A percentile compares a stretch with the other conserved stretches of the same genome.
These are phyloP conservation scores for Populus trichocarpa DNA, from an alignment of 441 rosid genomes.

Conservation along the genomic window DNA sequence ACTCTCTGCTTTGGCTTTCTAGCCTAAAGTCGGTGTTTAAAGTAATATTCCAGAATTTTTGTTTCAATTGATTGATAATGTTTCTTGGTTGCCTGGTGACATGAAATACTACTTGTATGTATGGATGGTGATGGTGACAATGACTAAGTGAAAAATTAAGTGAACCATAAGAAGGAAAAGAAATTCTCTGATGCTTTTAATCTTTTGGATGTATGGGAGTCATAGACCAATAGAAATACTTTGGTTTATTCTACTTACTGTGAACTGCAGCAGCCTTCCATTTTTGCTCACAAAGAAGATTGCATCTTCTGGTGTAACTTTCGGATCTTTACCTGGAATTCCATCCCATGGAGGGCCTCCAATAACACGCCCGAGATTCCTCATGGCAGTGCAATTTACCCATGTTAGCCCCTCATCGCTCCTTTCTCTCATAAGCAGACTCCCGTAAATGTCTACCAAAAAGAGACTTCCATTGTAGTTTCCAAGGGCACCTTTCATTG, in stretches of 20 bases:
- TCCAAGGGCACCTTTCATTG: conserved; percentile 53
- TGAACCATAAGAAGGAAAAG: background rate
- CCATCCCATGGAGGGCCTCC: conserved; percentile 73
- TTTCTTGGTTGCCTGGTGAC: too few relatives aligned
- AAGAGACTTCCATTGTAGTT: conserved; percentile 65
- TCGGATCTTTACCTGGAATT: conserved; percentile 43
- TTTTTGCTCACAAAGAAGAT: conserved; percentile 60
- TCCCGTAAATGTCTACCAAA: conserved; percentile 50
- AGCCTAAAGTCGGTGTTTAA: background rate
- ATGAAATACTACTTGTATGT: background rate
- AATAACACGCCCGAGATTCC: conserved; percentile 44
- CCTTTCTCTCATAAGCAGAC: conserved; percentile 57
- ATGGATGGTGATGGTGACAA: background rate
- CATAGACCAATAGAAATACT: background rate
- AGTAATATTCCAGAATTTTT: background rate
- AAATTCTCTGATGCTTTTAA: background rate
- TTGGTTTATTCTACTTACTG: conserved; percentile 35
- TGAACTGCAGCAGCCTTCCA: conserved; percentile 64
- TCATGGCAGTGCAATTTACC: conserved; percentile 66
- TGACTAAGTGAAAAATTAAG: background rate
- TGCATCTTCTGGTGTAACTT: conserved; percentile 55
- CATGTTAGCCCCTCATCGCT: conserved; percentile 41
- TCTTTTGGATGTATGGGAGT: background rate
- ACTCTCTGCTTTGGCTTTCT: background rate
- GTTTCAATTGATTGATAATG: background rate